Conservation (phyloP, 805 yeast genomes). For the Priceomyces fermenticarens region DNA sequence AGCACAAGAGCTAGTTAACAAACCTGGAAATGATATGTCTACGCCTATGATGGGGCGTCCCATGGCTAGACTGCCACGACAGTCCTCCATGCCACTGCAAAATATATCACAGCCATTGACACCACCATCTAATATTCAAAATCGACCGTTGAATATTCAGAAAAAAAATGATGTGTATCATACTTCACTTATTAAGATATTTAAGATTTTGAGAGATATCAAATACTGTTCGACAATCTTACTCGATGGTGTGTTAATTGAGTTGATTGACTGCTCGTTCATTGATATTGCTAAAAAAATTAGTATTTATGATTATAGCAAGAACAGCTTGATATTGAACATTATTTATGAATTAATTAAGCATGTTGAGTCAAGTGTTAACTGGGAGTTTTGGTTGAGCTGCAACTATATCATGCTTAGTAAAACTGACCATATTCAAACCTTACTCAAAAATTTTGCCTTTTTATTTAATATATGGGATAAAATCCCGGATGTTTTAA, state of each 20-base stretch:
- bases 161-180: conserved; percentile 31
- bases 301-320: conserved; percentile 35
- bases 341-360: conserved; percentile 38
- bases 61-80: conserved; percentile 1
- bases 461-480: conserved; percentile 76
- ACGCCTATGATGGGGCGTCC: background rate
- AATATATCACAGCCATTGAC: conserved; percentile 1
- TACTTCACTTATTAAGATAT: conserved; percentile 38
- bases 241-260: conserved; percentile 13
- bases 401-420: conserved; percentile 57
- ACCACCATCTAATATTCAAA: conserved; percentile 7
- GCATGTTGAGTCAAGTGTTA: conserved; percentile 35
- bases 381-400: conserved; percentile 78
- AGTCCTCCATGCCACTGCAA: background rate
- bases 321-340: conserved; percentile 38
- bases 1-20: conserved; percentile 11
- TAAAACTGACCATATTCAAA: conserved; percentile 56
- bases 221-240: conserved; percentile 16
- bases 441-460: conserved; percentile 61
- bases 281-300: conserved; percentile 32
- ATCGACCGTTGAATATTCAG: background rate
- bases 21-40: conserved; percentile 4
- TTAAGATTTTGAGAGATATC: conserved; percentile 37
- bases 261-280: conserved; percentile 32
- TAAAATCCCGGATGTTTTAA: conserved; percentile 45